A percentile compares a stretch with the other conserved stretches of the same genome.
These are phyloP conservation scores for Protostelium mycophagum DNA, from an alignment of 78 protist genomes.

Conservation along the genomic window DNA sequence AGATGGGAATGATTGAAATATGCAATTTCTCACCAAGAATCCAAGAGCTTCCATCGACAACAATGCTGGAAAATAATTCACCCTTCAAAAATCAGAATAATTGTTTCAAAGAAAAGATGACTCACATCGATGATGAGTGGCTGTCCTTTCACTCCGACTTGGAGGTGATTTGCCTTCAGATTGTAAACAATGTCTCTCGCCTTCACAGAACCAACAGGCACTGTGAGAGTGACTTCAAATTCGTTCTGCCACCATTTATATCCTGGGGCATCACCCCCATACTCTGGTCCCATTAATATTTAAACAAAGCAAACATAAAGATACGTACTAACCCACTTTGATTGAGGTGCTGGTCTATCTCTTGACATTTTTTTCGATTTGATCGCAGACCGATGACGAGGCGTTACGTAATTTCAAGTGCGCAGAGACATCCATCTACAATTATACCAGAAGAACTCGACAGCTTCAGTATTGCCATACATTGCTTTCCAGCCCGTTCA, in stretches of 20 bases:
- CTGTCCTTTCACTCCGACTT: not conserved
- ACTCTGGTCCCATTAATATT: not conserved
- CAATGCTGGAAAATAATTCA: not conserved
- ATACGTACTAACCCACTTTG: not conserved
- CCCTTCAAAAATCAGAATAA: not conserved
- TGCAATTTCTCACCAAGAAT: not conserved
- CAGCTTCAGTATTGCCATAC: no score
- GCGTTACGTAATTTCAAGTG: no score
- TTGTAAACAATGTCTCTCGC: not conserved
- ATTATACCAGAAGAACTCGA: no score
- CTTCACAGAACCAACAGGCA: not conserved
- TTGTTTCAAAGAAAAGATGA: not conserved
- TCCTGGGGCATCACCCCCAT: not conserved
- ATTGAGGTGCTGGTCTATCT: no score
- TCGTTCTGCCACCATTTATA: not conserved
- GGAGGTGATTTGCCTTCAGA: not conserved
- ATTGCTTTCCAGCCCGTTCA: no score
- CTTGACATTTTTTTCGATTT: no score
- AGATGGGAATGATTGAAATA: no score
- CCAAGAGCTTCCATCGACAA: not conserved
- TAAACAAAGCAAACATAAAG: not conserved
- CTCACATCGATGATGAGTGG: not conserved
- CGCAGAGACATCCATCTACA: no score
- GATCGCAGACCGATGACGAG: no score
- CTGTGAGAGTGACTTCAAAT: not conserved